Evolutionary conservation across 2,329 filamentous ascomycete species (phyloP).

Genomic region (Trichoderma koningiopsis): DNA sequence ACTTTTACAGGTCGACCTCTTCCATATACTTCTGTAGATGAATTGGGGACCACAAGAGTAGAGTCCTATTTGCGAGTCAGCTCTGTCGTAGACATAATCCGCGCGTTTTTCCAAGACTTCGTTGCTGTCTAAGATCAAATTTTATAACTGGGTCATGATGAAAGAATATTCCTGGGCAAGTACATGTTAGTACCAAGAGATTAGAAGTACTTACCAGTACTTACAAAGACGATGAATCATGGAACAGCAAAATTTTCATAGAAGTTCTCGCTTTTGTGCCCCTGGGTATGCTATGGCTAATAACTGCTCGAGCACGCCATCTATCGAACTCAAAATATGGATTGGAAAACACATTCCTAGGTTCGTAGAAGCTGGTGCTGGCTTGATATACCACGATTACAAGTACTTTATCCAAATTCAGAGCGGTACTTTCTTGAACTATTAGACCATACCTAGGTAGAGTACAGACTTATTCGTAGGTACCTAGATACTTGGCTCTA

Average conservation of each 20-base stretch:
- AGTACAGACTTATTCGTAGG: no score
- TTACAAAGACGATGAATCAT: neutral
- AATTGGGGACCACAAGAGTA: neutral
- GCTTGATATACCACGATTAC: no score
- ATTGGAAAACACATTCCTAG: no score
- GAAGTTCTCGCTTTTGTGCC: neutral
- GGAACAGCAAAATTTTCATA: neutral
- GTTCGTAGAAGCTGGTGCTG: no score
- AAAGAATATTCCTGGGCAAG: neutral
- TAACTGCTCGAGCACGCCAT: neutral
- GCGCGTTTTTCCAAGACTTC: neutral
- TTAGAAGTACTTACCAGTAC: neutral
- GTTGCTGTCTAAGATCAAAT: neutral
- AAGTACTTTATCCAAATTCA: no score
- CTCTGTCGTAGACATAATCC: no score
- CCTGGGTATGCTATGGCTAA: neutral
- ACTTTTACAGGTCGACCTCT: neutral
- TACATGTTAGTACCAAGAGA: neutral
- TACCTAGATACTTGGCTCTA: no score
- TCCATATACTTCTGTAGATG: neutral
- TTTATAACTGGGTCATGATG: neutral
- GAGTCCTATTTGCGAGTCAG: neutral
- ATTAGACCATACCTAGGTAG: no score
- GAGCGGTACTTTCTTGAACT: no score
- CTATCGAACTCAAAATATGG: no score